Percentiles rank a stretch among this genome's conserved stretches.
These are phyloP conservation scores for Boletus subcaerulescens DNA, from an alignment of 768 basidiomycete genomes.

Conservation along the genomic window DNA sequence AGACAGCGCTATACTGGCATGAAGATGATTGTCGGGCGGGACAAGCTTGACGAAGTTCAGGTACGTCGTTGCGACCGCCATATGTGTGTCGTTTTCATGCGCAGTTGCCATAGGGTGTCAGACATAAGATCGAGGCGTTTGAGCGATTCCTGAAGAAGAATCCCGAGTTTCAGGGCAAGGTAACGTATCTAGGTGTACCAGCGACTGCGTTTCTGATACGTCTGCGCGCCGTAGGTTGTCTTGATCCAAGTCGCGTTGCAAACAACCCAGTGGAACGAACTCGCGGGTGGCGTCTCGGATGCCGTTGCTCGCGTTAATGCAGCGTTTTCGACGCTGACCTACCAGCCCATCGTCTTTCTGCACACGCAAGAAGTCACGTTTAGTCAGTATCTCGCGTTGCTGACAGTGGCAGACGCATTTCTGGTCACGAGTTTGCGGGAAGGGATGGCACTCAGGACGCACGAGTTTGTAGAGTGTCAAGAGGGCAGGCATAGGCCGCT, in stretches of 20 bases:
- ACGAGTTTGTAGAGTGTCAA: conserved; percentile 86
- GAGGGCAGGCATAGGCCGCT: conserved; percentile 64
- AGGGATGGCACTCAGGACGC: conserved; percentile 80
- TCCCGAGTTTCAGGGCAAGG: conserved; percentile 79
- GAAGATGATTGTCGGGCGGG: conserved; percentile 84
- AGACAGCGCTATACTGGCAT: conserved; percentile 80
- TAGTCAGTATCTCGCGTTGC: conserved; percentile 77
- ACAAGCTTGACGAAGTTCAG: conserved; percentile 87
- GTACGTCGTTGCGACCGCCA: conserved; percentile 22
- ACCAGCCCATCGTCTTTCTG: conserved; percentile 84
- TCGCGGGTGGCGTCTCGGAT: conserved; percentile 71
- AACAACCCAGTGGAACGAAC: conserved; percentile 73
- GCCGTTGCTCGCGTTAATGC: conserved; percentile 76
- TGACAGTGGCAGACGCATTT: conserved; percentile 84
- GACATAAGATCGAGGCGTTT: conserved; percentile 81
- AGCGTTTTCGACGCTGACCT: conserved; percentile 78
- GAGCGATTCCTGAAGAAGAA: conserved; percentile 76
- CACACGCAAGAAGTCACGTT: conserved; percentile 85
- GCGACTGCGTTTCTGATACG: background rate
- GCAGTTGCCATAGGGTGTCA: conserved; percentile 50
- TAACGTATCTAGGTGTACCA: conserved; percentile 16
- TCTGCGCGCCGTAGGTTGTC: conserved; percentile 47
- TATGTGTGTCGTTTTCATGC: background rate
- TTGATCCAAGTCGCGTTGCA: conserved; percentile 87
- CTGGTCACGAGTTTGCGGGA: conserved; percentile 81